Evolutionary conservation across 1,139 yeast genomes (phyloP).

Genomic region (Taphrina populina): DNA sequence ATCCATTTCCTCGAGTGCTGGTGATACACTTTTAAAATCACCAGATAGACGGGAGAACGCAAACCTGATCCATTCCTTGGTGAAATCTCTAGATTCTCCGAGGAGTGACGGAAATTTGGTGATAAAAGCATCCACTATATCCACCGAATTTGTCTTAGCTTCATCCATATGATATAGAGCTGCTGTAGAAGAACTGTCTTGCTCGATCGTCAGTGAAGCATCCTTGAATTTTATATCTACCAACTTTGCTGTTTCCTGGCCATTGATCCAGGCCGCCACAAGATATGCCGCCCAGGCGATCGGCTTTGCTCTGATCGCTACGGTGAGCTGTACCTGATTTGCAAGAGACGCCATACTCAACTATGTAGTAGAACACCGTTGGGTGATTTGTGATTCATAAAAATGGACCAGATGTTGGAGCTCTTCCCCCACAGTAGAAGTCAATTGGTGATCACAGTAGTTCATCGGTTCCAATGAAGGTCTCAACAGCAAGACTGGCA

Average conservation of each 20-base stretch:
- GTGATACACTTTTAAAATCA: conserved; percentile 82
- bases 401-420: no score
- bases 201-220: conserved; percentile 17
- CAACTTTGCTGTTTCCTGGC: background rate
- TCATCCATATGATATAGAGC: conserved; percentile 3
- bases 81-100: conserved; percentile 19
- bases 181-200: conserved; percentile 13
- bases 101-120: background rate
- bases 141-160: conserved; percentile 5
- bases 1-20: conserved; percentile 76
- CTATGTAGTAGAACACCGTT: no score
- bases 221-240: conserved; percentile 17
- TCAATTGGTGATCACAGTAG: no score
- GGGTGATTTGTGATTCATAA: no score
- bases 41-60: conserved; percentile 72
- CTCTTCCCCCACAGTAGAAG: background rate
- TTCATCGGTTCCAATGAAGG: no score
- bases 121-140: conserved; percentile 2
- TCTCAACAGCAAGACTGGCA: background rate
- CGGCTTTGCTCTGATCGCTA: conserved; percentile 27
- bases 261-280: conserved; percentile 20
- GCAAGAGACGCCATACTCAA: conserved; percentile 1
- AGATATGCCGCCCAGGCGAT: conserved; percentile 24
- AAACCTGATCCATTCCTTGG: conserved; percentile 65
- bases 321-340: conserved; percentile 20